Base-by-base conservation (phyloP, 2,329 filamentous ascomycete genomes). In the Cytospora piceicola region DNA sequence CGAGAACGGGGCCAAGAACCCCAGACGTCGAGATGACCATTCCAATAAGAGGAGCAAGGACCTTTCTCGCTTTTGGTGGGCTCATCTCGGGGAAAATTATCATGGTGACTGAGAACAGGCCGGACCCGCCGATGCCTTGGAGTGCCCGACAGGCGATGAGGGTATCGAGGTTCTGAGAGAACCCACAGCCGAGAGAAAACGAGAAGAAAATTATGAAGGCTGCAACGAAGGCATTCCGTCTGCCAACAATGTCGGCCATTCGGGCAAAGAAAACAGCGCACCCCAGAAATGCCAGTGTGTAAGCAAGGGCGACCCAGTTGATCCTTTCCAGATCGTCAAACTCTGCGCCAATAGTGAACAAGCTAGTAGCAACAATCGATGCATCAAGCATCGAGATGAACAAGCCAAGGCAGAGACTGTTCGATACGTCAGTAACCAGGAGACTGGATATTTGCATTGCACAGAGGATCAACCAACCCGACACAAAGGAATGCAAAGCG, bases 361-460 rank as follows among this genome's bases (percentile, higher is more conserved):
- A 73, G 54, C 83, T 83, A 15, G 85, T 88, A 1, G 85, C 84
- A 1, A 88, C 82, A 46, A 88, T 87, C 4, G 85, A 85, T 1
- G 82, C 81, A 72, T 88, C 85, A n/a, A 87, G 73, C 70, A 87
- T 81, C 32, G 86, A 83, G 57, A 88, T 78, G 61, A 87, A 85
- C 0, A 88, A 77, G 3, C 85, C 85, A 7, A 82, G 73, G 24
- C 77, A 81, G 17, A 85, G 74, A 20, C 83, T 86, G 46, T 27
- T 5, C 22, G 27, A 22, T 5, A 14, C 8, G 49, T 59, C 24
- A 67, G 68, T 66, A 15, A 51, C 17, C 57, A 39, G 2, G 46
- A 29, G 9, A 12, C 12, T 4, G 22, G 15, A n/a, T 34, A 29
- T 20, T 20, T 55, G 22, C 24, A 22, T 7, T 32, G 32, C 15